Conservation (phyloP, 305 asterid genomes). For the Fraxinus ornus region DNA sequence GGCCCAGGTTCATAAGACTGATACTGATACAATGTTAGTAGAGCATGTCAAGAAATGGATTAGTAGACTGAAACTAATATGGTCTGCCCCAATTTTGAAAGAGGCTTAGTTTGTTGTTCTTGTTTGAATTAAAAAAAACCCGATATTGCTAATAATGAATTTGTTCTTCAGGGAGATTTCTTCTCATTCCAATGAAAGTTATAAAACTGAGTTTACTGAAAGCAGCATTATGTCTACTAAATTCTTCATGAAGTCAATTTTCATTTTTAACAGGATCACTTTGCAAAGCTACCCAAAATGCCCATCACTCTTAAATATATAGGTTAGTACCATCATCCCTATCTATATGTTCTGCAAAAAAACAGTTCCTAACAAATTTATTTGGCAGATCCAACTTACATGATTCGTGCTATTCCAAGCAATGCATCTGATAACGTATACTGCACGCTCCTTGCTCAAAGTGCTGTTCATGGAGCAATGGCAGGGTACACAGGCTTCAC, state of each 20-base stretch:
- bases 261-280: constrained; percentile 49
- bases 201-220: background rate
- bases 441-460: constrained; percentile 80
- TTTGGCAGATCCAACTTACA: constrained; percentile 72
- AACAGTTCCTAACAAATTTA: constrained; percentile 14
- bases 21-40: background rate
- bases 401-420: constrained; percentile 82
- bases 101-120: background rate
- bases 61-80: background rate
- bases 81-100: background rate
- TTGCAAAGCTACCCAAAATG: constrained; percentile 39
- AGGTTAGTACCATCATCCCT: constrained; percentile 39
- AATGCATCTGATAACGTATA: constrained; percentile 74
- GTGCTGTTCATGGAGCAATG: constrained; percentile 88
- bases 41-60: background rate
- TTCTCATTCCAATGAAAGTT: background rate
- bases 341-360: constrained; percentile 11
- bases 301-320: constrained; percentile 62
- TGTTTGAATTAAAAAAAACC: background rate
- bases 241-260: constrained; percentile 14
- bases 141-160: background rate
- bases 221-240: constrained; percentile 14
- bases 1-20: background rate
- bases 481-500: constrained; percentile 76
- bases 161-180: background rate